Percentiles rank a stretch among this genome's conserved stretches.
Evolutionary conservation across 164 flowering plant species (phyloP).

Genomic region (Sedum album): DNA sequence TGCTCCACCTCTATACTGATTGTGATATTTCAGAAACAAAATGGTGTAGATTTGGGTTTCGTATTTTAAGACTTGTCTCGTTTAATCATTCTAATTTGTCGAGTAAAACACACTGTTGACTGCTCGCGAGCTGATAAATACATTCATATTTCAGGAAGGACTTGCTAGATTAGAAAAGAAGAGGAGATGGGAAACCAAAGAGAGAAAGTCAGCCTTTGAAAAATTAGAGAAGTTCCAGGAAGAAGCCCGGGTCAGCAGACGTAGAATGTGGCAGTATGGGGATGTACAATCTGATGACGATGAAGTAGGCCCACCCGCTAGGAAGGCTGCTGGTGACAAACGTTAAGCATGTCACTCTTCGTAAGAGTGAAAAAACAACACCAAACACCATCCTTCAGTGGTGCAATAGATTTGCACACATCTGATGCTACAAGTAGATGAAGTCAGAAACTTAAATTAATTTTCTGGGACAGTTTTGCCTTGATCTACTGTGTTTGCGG

Average conservation of each 20-base stretch:
- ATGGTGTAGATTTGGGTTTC: neutral
- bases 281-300: slow-evolving; percentile 91
- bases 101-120: neutral
- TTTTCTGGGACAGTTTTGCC: neutral
- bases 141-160: slow-evolving; percentile 58
- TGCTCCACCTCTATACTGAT: neutral
- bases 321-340: slow-evolving; percentile 61
- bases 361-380: neutral
- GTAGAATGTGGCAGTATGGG: slow-evolving; percentile 88
- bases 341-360: slow-evolving; percentile 21
- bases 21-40: neutral
- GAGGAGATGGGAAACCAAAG: slow-evolving; percentile 67
- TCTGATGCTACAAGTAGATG: neutral
- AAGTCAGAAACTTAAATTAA: neutral
- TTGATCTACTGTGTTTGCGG: neutral
- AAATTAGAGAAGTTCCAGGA: slow-evolving; percentile 64
- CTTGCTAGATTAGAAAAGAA: slow-evolving; percentile 78
- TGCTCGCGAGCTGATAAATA: neutral
- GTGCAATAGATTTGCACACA: neutral
- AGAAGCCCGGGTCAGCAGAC: slow-evolving; percentile 53
- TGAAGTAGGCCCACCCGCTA: slow-evolving; percentile 52
- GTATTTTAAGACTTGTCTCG: neutral
- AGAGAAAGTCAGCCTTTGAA: slow-evolving; percentile 54
- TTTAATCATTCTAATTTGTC: neutral
- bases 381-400: neutral